Base-by-base conservation (phyloP, 2,329 filamentous ascomycete genomes). In the Capronia coronata region DNA sequence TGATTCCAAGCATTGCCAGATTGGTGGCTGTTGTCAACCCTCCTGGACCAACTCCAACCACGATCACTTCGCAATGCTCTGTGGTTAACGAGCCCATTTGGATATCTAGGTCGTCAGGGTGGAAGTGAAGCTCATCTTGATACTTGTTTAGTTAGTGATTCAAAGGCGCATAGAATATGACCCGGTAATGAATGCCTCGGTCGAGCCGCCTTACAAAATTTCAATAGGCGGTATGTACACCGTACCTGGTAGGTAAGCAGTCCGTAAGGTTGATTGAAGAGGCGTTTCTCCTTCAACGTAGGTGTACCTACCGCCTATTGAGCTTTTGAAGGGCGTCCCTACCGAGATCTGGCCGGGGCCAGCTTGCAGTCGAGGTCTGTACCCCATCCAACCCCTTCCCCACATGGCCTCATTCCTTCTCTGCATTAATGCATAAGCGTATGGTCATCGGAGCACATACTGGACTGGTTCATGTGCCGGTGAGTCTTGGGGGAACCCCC, bases 31-130 rank as follows among this genome's bases (percentile, higher is more conserved):
- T 46, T 8, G 54, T 56, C 34, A 54, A 40, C 5, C 50, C 54
- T 14, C 51, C 50, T 2, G 54, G 54, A 10, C 54, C 54, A 19
- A 35, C 41, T 19, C 53, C 53, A 16, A 56, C 54, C n/a, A 56
- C 38, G 25, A 54, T 53, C 19, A 54, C 54, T 13, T 16, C 23
- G 41, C 45, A 47, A 42, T 51, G 48, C 29, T 54, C 44, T n/a
- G 45, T 27, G 5, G 30, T 40, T n/a, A 42, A 25, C 18, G 48
- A 47, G 3, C 40, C 30, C 18, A 51, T 48, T 22, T 18, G 6
- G n/a, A 8, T 2, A 37, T 18, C 34, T 18, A 4, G 34, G 11
- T 37, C 5, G 16, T 11, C 10, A 37, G n/a, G 34, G 4, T 9
- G 6, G 14, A 37, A 18, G 6, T 7, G 10, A 37, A 2, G n/a